phyloP scores from a whole-genome alignment of 257 asterid species.

The Catharanthus roseus region DNA sequence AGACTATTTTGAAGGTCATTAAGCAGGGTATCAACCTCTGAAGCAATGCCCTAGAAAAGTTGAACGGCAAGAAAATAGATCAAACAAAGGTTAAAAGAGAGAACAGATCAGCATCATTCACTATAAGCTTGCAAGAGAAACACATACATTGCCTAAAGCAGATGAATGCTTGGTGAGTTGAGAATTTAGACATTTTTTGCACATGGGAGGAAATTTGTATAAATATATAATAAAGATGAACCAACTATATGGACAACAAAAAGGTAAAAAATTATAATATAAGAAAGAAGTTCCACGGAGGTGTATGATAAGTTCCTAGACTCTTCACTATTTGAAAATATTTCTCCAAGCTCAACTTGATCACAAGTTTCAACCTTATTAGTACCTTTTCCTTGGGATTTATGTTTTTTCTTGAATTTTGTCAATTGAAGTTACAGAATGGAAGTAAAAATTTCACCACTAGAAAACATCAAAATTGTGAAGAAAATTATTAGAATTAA shows the following conservation, averaged over 20 bases:
- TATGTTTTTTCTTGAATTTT: constrained; percentile 12
- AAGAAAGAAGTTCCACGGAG: constrained; percentile 17
- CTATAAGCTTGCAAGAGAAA: no score
- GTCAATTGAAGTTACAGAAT: constrained; percentile 26
- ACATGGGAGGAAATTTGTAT: constrained; percentile 17
- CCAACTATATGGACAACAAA: constrained; percentile 27
- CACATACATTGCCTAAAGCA: no score
- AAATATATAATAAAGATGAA: constrained; percentile 20
- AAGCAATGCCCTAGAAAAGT: no score
- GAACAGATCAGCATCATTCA: no score
- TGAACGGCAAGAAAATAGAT: no score
- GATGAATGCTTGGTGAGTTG: no score
- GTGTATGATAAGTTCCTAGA: neutral
- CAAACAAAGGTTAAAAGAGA: no score
- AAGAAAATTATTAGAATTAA: no score
- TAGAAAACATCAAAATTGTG: no score
- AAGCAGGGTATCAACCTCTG: no score
- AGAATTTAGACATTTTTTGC: constrained; percentile 33
- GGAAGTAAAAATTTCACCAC: no score
- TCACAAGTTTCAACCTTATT: neutral
- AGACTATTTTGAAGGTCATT: no score
- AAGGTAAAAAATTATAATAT: constrained; percentile 27
- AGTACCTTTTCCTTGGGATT: neutral
- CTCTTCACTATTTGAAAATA: neutral
- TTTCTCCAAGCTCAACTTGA: constrained; percentile 7